A percentile compares a stretch with the other conserved stretches of the same genome.
These are phyloP conservation scores for Silene latifolia DNA, from an alignment of 148 eudicot species.

Conservation along the genomic window DNA sequence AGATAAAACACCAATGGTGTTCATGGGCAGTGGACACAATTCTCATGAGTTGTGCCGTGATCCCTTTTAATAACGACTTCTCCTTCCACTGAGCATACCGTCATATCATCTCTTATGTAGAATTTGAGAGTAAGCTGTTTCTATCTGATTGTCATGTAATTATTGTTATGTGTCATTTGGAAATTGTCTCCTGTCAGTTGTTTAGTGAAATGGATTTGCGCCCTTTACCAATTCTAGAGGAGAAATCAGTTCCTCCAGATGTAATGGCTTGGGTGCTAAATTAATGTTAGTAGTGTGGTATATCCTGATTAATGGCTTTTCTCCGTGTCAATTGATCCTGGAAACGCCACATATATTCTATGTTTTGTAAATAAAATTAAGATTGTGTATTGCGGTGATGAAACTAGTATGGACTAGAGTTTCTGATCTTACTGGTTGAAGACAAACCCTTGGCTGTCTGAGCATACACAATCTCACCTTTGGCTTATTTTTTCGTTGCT, in stretches of 20 bases:
- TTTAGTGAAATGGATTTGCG: constrained; percentile 14
- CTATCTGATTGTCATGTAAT: too few relatives aligned
- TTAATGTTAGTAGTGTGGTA: constrained; percentile 27
- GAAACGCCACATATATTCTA: constrained; percentile 41
- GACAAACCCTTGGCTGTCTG: constrained; percentile 88
- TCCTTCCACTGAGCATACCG: constrained; percentile 77
- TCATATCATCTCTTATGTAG: too few relatives aligned
- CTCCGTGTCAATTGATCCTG: constrained; percentile 41
- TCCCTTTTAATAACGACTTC: constrained; percentile 58
- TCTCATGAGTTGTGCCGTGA: constrained; percentile 45
- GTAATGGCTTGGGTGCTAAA: constrained; percentile 71
- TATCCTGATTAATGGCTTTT: constrained; percentile 55
- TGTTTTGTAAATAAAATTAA: neutral
- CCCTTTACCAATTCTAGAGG: constrained; percentile 68
- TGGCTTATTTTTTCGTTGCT: too few relatives aligned
- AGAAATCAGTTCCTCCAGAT: constrained; percentile 42
- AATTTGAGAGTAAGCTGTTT: too few relatives aligned
- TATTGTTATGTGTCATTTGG: too few relatives aligned
- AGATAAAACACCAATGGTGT: constrained; percentile 36
- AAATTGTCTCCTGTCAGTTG: too few relatives aligned
- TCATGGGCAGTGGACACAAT: constrained; percentile 55
- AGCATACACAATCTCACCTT: constrained; percentile 19
- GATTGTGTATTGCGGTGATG: constrained; percentile 29
- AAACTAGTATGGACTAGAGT: constrained; percentile 67
- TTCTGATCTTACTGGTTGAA: constrained; percentile 54